Conservation (phyloP, 345 rosid genomes). For the Syzygium jambos region DNA sequence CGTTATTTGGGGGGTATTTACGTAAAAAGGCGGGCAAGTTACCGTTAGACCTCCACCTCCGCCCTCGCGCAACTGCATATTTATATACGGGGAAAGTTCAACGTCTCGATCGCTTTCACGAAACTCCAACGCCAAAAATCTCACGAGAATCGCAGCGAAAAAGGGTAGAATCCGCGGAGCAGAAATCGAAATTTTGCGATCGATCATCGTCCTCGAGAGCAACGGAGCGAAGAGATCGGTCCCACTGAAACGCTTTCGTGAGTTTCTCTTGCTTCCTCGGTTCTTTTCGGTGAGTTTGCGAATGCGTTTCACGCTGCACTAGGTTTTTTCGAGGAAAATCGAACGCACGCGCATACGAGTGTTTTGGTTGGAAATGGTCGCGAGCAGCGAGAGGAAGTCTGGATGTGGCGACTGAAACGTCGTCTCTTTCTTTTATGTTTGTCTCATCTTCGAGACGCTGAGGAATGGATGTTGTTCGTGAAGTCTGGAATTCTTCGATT, state of each 20-base stretch:
- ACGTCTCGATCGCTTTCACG: background rate
- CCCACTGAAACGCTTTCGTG: background rate
- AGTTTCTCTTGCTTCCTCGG: background rate
- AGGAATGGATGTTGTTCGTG: background rate
- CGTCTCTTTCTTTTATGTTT: background rate
- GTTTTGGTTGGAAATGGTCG: background rate
- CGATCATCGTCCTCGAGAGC: background rate
- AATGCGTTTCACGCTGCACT: background rate
- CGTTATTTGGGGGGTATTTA: background rate
- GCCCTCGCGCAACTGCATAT: background rate
- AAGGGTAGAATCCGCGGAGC: background rate
- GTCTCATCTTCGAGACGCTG: background rate
- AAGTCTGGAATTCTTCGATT: background rate
- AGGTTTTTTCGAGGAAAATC: background rate
- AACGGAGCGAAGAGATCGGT: background rate
- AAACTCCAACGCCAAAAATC: background rate
- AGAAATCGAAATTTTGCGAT: background rate
- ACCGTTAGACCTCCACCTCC: conserved; percentile 1
- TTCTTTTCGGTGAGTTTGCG: background rate
- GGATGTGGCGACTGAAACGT: background rate
- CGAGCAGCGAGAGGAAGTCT: background rate
- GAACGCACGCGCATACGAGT: no score
- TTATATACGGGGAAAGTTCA: background rate
- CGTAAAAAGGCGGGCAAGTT: background rate
- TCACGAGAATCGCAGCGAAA: background rate